Conservation (phyloP, 2,329 filamentous ascomycete species). For the Aspergillus japonicus region DNA sequence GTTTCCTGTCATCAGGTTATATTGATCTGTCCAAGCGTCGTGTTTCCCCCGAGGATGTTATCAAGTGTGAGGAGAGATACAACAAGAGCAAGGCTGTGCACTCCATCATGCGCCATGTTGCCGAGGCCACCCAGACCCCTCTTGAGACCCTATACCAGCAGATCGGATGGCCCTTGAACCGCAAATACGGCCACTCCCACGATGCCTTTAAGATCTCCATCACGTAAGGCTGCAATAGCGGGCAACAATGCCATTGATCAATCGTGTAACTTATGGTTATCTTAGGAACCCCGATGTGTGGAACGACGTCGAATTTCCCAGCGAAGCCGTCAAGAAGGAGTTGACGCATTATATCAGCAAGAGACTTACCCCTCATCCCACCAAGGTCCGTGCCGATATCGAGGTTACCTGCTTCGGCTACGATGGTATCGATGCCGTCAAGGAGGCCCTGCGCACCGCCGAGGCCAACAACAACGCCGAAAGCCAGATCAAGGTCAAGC, state of each 20-base stretch:
- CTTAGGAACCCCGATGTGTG: conserved; percentile 87
- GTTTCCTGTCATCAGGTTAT: conserved; percentile 60
- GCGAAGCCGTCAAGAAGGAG: conserved; percentile 79
- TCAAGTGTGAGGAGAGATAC: conserved; percentile 98
- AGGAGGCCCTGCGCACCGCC: conserved; percentile 83
- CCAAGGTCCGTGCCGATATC: conserved; percentile 96
- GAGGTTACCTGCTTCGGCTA: conserved; percentile 95
- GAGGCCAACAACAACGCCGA: conserved; percentile 91
- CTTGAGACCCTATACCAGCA: conserved; percentile 92
- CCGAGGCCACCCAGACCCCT: conserved; percentile 92
- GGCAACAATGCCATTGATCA: background rate
- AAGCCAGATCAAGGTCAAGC: conserved; percentile 94
- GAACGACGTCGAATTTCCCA: conserved; percentile 89
- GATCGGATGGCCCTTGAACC: conserved; percentile 96
- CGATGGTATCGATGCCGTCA: conserved; percentile 97
- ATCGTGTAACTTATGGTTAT: conserved; percentile 12
- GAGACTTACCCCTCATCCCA: conserved; percentile 95
- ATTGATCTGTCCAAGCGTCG: conserved; percentile 98
- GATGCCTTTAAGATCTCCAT: conserved; percentile 99
- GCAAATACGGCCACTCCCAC: conserved; percentile 93
- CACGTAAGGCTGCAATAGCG: conserved; percentile 61
- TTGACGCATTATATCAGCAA: conserved; percentile 95
- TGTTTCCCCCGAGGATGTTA: conserved; percentile 94
- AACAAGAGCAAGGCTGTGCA: conserved; percentile 99
- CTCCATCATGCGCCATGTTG: conserved; percentile 97